Evolutionary conservation across 208 protist genomes (phyloP).

Genomic region (Plasmodiophora brassicae): DNA sequence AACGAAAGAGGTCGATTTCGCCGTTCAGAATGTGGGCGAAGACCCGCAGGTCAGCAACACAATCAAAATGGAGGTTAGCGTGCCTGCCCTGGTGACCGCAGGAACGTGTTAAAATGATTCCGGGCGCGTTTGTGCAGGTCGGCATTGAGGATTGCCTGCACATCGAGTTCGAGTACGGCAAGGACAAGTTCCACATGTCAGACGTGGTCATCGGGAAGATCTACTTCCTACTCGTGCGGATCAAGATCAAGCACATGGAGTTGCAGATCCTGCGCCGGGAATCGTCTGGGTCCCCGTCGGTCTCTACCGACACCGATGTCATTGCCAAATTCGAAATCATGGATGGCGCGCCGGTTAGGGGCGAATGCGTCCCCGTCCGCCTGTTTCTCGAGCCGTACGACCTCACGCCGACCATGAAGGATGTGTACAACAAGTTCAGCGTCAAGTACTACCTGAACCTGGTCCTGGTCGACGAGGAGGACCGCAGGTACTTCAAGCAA

Average conservation of each 20-base stretch:
- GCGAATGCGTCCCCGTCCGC: constrained; percentile 77
- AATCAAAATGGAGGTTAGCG: constrained; percentile 55
- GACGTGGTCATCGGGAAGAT: constrained; percentile 71
- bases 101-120: background rate
- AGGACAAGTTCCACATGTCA: constrained; percentile 71
- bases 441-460: constrained; percentile 61
- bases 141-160: constrained; percentile 79
- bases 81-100: background rate
- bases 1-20: constrained; percentile 27
- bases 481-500: constrained; percentile 62
- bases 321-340: constrained; percentile 84
- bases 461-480: constrained; percentile 61
- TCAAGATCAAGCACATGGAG: constrained; percentile 80
- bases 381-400: constrained; percentile 75
- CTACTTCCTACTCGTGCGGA: constrained; percentile 72
- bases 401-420: constrained; percentile 76
- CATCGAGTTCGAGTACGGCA: constrained; percentile 84
- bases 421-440: constrained; percentile 72
- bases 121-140: constrained; percentile 52
- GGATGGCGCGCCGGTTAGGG: constrained; percentile 78
- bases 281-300: constrained; percentile 55
- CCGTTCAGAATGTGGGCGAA: background rate
- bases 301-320: constrained; percentile 76
- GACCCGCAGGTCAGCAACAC: constrained; percentile 68
- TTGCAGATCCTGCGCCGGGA: constrained; percentile 73